These are phyloP conservation scores for Fallopia convolvulus DNA, from an alignment of 148 eudicot species.

Conservation along the genomic window DNA sequence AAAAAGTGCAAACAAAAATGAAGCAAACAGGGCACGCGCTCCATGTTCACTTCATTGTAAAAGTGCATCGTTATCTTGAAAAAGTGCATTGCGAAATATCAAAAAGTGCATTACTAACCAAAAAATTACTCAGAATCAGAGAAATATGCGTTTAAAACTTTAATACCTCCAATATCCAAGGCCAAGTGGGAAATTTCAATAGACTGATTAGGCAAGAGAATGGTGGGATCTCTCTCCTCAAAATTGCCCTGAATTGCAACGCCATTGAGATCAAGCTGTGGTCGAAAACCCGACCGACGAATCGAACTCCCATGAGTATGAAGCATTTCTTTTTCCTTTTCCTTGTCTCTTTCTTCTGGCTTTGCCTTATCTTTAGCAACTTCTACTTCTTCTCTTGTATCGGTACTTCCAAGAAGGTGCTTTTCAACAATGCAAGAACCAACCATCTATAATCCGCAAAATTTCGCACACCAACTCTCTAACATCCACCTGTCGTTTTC, in stretches of 20 bases:
- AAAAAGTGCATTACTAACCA: too few species aligned
- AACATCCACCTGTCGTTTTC: conserved; percentile 19
- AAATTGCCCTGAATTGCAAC: conserved; percentile 95
- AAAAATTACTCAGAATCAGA: conserved; percentile 3
- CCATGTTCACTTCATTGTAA: too few species aligned
- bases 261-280: conserved; percentile 80
- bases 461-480: conserved; percentile 16
- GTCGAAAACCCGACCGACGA: conserved; percentile 69
- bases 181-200: conserved; percentile 97
- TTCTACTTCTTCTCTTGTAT: conserved; percentile 23
- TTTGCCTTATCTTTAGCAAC: background rate
- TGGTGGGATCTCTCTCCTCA: conserved; percentile 85
- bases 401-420: conserved; percentile 27
- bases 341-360: conserved; percentile 12
- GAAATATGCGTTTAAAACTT: background rate
- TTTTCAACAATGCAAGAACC: conserved; percentile 22
- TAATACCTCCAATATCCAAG: conserved; percentile 89
- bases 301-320: conserved; percentile 50
- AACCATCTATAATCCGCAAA: conserved; percentile 27
- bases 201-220: conserved; percentile 93
- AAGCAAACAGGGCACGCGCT: too few species aligned
- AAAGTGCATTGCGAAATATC: too few species aligned
- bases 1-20: too few species aligned
- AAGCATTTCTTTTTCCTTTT: conserved; percentile 38
- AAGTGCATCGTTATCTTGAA: too few species aligned